A percentile compares a stretch with the other conserved stretches of the same genome.
Evolutionary conservation across 148 eudicot genomes (phyloP).

Genomic region (Suaeda aralocaspica): DNA sequence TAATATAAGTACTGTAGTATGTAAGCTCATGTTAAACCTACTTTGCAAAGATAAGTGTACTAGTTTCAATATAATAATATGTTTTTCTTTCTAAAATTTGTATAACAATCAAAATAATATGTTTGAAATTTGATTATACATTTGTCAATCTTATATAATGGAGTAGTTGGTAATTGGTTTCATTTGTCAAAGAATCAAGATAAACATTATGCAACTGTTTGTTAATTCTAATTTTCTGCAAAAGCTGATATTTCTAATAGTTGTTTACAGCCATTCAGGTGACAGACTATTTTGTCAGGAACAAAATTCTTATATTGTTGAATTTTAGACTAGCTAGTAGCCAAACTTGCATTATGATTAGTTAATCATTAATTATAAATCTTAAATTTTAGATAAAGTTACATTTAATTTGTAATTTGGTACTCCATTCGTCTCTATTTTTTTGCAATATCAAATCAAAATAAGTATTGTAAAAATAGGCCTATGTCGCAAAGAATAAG

Average conservation of each 20-base stretch:
- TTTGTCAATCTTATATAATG: neutral
- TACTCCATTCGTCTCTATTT: too few species aligned
- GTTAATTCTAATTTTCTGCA: neutral
- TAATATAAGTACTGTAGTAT: neutral
- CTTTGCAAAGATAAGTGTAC: neutral
- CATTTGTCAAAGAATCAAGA: neutral
- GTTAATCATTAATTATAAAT: too few species aligned
- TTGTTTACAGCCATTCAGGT: too few species aligned
- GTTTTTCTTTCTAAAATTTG: neutral
- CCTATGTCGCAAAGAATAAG: too few species aligned
- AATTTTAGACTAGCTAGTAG: neutral
- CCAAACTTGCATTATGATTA: neutral
- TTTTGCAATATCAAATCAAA: too few species aligned
- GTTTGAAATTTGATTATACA: neutral
- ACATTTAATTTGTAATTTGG: too few species aligned
- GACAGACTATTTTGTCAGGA: neutral
- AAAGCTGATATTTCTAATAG: neutral
- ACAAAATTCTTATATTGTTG: neutral
- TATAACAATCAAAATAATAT: neutral
- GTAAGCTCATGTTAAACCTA: neutral
- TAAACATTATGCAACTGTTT: neutral
- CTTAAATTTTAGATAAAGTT: too few species aligned
- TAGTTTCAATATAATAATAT: neutral
- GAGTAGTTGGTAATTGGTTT: neutral
- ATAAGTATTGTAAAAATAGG: too few species aligned